Conservation (phyloP, 345 rosid genomes). For the Garcia nutans region DNA sequence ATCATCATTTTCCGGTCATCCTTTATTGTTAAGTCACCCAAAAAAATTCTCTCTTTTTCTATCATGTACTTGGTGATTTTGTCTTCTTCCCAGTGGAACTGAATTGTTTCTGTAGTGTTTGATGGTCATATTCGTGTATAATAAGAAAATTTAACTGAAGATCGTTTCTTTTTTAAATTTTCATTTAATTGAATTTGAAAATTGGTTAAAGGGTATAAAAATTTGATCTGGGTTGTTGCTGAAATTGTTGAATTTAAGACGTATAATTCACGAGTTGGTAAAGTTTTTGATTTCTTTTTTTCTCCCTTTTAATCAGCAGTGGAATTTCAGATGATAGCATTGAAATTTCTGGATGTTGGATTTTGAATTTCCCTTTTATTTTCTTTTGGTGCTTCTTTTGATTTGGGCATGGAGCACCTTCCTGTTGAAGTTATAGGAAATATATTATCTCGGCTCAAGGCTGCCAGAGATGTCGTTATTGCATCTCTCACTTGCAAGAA, state of each 20-base stretch:
- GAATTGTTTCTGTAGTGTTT: too few species aligned
- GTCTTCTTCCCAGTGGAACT: too few species aligned
- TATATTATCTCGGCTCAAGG: conserved; percentile 65
- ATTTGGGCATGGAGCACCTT: conserved; percentile 60
- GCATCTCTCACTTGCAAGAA: conserved; percentile 79
- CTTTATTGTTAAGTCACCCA: not conserved
- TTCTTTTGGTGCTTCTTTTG: not conserved
- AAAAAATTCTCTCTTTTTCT: too few species aligned
- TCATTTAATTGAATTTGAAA: not conserved
- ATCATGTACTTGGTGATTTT: too few species aligned
- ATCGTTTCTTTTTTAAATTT: not conserved
- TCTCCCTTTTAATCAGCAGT: not conserved
- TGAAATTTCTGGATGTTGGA: not conserved
- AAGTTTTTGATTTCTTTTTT: not conserved
- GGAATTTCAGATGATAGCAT: not conserved
- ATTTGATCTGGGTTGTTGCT: not conserved
- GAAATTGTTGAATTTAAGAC: not conserved
- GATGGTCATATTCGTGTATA: too few species aligned
- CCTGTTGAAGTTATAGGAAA: conserved; percentile 91
- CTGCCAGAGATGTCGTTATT: conserved; percentile 77
- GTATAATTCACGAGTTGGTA: not conserved
- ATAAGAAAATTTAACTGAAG: not conserved
- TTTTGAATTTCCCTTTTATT: not conserved
- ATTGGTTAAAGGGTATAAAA: not conserved
- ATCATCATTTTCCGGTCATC: not conserved